Base-by-base conservation (phyloP, 2,329 filamentous ascomycete species). In the Cadophora luteo-olivacea region DNA sequence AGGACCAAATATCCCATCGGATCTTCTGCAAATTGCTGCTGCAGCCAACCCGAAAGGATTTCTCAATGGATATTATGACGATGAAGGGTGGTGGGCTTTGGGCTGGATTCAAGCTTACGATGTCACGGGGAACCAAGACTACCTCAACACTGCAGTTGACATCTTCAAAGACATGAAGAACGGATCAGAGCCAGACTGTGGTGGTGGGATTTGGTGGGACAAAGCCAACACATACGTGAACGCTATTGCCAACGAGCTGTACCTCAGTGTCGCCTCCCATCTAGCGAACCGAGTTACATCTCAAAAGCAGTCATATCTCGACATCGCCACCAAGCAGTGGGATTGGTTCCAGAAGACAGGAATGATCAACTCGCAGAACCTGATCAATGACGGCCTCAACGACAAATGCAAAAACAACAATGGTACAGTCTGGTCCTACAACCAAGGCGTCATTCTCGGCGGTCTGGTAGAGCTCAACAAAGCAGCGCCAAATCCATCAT, bases 1-100 rank as follows among this genome's bases (percentile, higher is more conserved):
- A 4, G 58, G 55, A 1, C 22, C 61, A 9, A 36, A 45, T 19
- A 60, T 65, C 2, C 63, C 66, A n/a, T 25, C 48, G 32, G n/a
- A 52, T n/a, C 45, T 33, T 5, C 32, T 65, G 4, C 9, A 58
- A 6, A 32, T 64, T 19, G 36, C 55, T 25, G 51, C 52, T 4
- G 45, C 60, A 7, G 61, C 67, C n/a, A 75, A 75, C 51, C 73
- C 75, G 1, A 69, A 70, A 19, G 77, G 82, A 64, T 87, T 87
- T 73, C 78, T 84, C 68, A 87, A 87, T 69, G 81, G 83, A 9
- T 87, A 79, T 68, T 87, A 87, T 71, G 87, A 90, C 69, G 87
- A 89, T 71, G 85, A 87, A 74, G 87, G 85, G 9, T 89, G 87
- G 87, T 90, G 87, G 87, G 86, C 86, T 14, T 80, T 89, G 64